Base-by-base conservation (phyloP, 108 stramenopile species). In the Skeletonema costatum region DNA sequence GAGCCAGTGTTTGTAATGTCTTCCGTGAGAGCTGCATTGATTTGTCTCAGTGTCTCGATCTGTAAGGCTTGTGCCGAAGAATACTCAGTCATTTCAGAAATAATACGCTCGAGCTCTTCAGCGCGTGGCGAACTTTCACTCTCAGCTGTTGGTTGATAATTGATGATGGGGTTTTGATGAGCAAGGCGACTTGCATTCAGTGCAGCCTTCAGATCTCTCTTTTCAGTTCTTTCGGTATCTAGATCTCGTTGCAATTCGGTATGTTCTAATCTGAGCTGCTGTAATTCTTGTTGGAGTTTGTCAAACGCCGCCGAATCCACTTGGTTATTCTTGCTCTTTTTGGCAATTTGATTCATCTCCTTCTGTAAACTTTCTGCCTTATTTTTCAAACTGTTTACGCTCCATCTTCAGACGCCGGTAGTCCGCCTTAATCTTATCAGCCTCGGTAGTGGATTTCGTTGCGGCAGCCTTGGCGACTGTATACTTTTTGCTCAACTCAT, bases 31-130 rank as follows among this genome's bases (percentile, higher is more conserved):
- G 89, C 87, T 44, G 85, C 79, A 71, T 93, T 95, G 14, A 95
- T 87, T 66, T 87, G 80, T 67, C 84, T 90, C 79, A 95, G 71
- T 14, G 94, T 93, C 51, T 85, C 83, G 32, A 95, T 71, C 68
- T 95, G 94, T 89, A 89, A 88, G 42, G 92, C 88, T 74, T 95
- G 90, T 31, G 94, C 94, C 53, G 82, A 69, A 3, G 92, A 80
- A 76, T 92, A 90, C 46, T 93, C 90, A 8, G 90, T 91, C 75
- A 92, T 69, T 30, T 92, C 89, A 4, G 83, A 70, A 30, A 95
- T 67, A 8, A 95, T 81, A 7, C 89, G 80, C 67, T 95, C 93
- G 10, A 95, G 66, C 65, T 95, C 93, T n/a, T 74, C 78, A 17
- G 70, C 59, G 9, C 79, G 88, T 30, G 84, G 81, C 76, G 83